Base-by-base conservation (phyloP, 306 rosid genomes). In the Rubus parviflorus region DNA sequence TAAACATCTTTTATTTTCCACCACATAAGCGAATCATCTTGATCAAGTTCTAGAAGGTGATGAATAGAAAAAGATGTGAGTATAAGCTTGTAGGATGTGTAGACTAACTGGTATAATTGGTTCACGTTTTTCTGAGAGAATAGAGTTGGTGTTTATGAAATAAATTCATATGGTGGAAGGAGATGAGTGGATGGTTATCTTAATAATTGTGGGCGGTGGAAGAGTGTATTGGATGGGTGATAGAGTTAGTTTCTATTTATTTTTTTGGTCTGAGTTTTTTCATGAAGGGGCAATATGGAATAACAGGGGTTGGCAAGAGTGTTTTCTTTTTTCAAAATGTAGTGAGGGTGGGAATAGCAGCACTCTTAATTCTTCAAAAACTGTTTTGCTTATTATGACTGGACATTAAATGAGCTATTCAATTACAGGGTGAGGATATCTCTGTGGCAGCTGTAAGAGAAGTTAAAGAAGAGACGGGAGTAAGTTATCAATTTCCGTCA, bases 401-500 rank as follows among this genome's bases (percentile, higher is more conserved):
- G 30, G 68, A 49, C 80, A 65, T 66, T 84, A 8, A 81, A 74
- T 80, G 60, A 77, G 68, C 73, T 75, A 73, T 42, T 12, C 70
- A 23, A 66, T 79, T 70, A 43, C 80, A 89, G 97, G 97, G 97
- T 54, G 97, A 92, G 83, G 92, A 95, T 73, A 89, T 95, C 61
- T 83, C 77, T 85, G 82, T 19, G 75, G 95, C 97, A 51, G 97
- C 89, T 66, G 83, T 77, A 51, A 83, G 98, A 81, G 97, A 95
- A 86, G 97, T 87, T 45, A 92, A 86, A 88, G 97, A 95, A 87
- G 97, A 95, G 87, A 92, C 97, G 51, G 95, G 95, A 70, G 97
- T 95, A 87, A 90, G 97, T 81, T 77, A 45, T 68, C 40, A 41
- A 2, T 79, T 20, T 66, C 38, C 43, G 60, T 43, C 19, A 8